Evolutionary conservation across 2,329 filamentous ascomycete genomes (phyloP).

Genomic region (Ilyonectria sp.): DNA sequence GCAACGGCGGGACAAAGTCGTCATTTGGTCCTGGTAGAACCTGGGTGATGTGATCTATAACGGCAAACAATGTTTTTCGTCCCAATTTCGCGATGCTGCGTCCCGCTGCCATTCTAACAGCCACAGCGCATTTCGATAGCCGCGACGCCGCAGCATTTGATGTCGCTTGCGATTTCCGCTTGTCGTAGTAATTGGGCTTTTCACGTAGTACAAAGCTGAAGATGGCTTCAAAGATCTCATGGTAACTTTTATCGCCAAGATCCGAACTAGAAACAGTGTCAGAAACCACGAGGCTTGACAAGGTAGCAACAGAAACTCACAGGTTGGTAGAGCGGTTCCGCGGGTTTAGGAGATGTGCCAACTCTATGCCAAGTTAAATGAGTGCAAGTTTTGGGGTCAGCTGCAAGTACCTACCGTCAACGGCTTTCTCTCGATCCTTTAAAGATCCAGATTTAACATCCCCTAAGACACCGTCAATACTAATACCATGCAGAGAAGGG

Average conservation of each 20-base stretch:
- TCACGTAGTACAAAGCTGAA: conserved; percentile 80
- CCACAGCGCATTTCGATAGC: conserved; percentile 78
- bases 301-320: conserved; percentile 44
- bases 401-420: conserved; percentile 56
- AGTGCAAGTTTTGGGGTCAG: not conserved
- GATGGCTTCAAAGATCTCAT: conserved; percentile 84
- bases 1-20: conserved; percentile 77
- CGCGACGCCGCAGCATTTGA: conserved; percentile 67
- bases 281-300: conserved; percentile 5
- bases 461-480: conserved; percentile 45
- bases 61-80: conserved; percentile 81
- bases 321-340: conserved; percentile 55
- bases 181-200: conserved; percentile 74
- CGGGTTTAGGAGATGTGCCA: conserved; percentile 57
- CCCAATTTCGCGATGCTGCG: conserved; percentile 78
- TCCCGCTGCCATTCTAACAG: conserved; percentile 80
- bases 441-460: conserved; percentile 53
- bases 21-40: conserved; percentile 75
- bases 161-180: conserved; percentile 62
- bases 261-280: conserved; percentile 48
- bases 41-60: conserved; percentile 87
- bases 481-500: conserved; percentile 1
- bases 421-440: conserved; percentile 57
- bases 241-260: conserved; percentile 84
- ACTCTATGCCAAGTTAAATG: conserved; percentile 49